Base-by-base conservation (phyloP, 2,329 filamentous ascomycete genomes). In the Scleromitrula shiraiana region DNA sequence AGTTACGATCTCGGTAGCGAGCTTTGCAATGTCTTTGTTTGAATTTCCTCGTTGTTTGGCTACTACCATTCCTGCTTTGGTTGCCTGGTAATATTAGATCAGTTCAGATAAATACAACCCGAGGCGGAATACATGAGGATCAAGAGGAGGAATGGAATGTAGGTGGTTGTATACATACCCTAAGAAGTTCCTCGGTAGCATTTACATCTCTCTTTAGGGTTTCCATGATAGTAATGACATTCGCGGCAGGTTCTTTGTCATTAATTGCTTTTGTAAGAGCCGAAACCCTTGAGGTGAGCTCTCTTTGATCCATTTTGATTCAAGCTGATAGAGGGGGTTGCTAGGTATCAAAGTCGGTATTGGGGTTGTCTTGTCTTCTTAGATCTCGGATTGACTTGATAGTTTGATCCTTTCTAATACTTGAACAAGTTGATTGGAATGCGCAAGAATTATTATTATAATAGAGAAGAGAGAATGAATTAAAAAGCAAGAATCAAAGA, bases 11-110 rank as follows among this genome's bases (percentile, higher is more conserved):
- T 90, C 86, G 51, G 78, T 75, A 3, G 93, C 89, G 36, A 87
- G 73, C 43, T 80, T 78, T 39, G 83, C 82, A 58, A 97, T 84
- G 36, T 90, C 81, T 66, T 87, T 89, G 72, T 94, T 85, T 49
- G 81, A 67, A 66, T 94, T 89, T 52, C 85, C 69, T 46, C 81
- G 75, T 42, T 83, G 78, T 65, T 89, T 91, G 66, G 90, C 91
- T 54, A 97, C 86, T 42, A 85, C 81, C 56, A 95, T 83, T 59
- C 93, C 93, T 43, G 95, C 91, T 59, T 85, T 86, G n/a, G 91
- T 97, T 35, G 85, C 75, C 81, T 84, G 48, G 14, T 39, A 17
- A 44, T 22, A 35, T 37, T 33, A 20, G 8, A 44, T 55, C 33
- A 56, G 46, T 49, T n/a, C n/a, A 48, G 41, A 23, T 20, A 20